phyloP scores from a whole-genome alignment of 2,329 filamentous ascomycete species.

The Colletotrichum costaricense region DNA sequence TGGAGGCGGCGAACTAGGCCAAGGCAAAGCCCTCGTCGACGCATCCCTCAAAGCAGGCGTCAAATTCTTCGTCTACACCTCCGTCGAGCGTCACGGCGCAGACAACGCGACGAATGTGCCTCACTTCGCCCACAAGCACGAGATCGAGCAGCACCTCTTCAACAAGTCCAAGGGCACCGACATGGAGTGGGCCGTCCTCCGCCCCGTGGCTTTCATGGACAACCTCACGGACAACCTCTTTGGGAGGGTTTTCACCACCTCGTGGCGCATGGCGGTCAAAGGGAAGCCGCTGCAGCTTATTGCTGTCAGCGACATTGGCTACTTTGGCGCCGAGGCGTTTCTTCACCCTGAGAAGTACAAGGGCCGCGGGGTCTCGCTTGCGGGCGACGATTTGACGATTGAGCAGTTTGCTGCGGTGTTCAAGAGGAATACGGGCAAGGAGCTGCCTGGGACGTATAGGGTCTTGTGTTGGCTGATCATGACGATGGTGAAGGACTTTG shows the following conservation, averaged over 20 bases:
- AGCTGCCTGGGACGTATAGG: constrained; percentile 44
- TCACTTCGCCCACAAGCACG: constrained; percentile 70
- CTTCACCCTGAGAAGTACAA: constrained; percentile 45
- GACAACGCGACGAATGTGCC: constrained; percentile 65
- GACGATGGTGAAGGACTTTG: constrained; percentile 45
- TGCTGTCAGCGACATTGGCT: constrained; percentile 50
- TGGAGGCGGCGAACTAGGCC: constrained; percentile 55
- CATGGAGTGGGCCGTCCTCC: constrained; percentile 51
- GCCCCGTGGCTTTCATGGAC: constrained; percentile 55
- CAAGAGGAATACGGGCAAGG: constrained; percentile 43
- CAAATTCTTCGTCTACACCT: constrained; percentile 70
- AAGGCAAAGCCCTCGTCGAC: constrained; percentile 68
- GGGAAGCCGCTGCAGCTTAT: constrained; percentile 49
- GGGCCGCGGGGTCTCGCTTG: constrained; percentile 48
- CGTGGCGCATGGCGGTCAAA: constrained; percentile 44
- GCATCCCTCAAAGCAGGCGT: constrained; percentile 64
- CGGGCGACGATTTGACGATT: constrained; percentile 53
- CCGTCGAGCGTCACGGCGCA: constrained; percentile 69
- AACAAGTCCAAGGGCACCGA: constrained; percentile 46
- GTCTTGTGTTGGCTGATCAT: constrained; percentile 43
- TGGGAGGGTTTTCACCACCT: constrained; percentile 45
- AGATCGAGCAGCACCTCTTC: constrained; percentile 70
- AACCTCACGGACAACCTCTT: constrained; percentile 47
- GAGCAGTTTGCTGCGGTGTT: constrained; percentile 46
- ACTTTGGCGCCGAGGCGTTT: constrained; percentile 51